Conservation (phyloP, 2,329 filamentous ascomycete genomes). For the Fusarium falciforme region DNA sequence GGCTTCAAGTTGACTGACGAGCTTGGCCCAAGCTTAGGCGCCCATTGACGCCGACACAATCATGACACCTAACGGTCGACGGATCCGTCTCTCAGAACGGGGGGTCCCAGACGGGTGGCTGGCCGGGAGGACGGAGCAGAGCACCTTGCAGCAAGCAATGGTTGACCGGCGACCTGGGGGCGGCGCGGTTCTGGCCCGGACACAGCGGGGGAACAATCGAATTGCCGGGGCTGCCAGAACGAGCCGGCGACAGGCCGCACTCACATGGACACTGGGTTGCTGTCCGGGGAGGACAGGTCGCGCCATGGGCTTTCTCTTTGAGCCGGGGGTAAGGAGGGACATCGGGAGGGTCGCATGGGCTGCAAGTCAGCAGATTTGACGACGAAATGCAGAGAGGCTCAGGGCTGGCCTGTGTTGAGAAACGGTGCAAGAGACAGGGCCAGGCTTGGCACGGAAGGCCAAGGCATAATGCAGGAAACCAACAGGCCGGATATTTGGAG, state of each 20-base stretch:
- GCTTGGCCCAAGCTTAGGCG: constrained; percentile 16
- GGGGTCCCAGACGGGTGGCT: constrained; percentile 23
- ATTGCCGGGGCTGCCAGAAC: constrained; percentile 33
- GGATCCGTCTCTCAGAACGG: constrained; percentile 26
- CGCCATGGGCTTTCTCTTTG: constrained; percentile 17
- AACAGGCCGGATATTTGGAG: constrained; percentile 38
- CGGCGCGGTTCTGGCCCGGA: constrained; percentile 20
- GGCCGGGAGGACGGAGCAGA: constrained; percentile 19
- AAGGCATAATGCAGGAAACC: constrained; percentile 15
- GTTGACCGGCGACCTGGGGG: constrained; percentile 24
- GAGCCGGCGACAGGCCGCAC: constrained; percentile 33
- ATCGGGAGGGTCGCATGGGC: constrained; percentile 36
- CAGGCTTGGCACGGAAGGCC: constrained; percentile 1
- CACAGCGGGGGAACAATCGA: constrained; percentile 15
- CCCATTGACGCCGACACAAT: constrained; percentile 24
- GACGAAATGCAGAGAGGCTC: constrained; percentile 12
- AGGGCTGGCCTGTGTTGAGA: constrained; percentile 10
- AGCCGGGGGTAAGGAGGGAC: constrained; percentile 3
- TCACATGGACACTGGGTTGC: constrained; percentile 13
- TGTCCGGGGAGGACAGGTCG: constrained; percentile 15
- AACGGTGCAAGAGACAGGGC: constrained; percentile 2
- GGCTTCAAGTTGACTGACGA: constrained; percentile 14
- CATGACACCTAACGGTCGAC: constrained; percentile 26
- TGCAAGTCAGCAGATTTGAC: constrained; percentile 42
- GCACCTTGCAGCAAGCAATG: constrained; percentile 29